A percentile compares a stretch with the other conserved stretches of the same genome.
Evolutionary conservation across 192 early-diverging fungal genomes (phyloP).

Genomic region (Entrophospora sp.): DNA sequence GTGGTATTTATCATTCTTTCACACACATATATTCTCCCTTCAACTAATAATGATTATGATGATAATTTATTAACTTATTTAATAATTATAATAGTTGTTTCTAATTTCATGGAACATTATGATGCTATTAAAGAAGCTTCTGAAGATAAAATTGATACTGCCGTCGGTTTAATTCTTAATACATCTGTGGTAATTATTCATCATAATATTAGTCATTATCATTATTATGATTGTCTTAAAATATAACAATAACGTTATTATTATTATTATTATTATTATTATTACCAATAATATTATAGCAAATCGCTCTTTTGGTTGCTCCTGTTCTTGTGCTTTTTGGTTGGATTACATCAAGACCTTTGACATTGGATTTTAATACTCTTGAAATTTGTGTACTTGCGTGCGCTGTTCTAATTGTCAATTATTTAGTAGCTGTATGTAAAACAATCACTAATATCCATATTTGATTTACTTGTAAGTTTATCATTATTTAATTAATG

Average conservation of each 20-base stretch:
- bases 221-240: neutral
- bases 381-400: slow-evolving; percentile 78
- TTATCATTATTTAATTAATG: no score
- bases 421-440: slow-evolving; percentile 63
- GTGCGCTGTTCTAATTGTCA: slow-evolving; percentile 66
- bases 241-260: no score
- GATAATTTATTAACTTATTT: no score
- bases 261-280: neutral
- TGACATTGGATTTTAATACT: slow-evolving; percentile 76
- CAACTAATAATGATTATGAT: no score
- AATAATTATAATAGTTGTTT: slow-evolving; percentile 10
- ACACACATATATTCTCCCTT: no score
- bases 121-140: slow-evolving; percentile 65
- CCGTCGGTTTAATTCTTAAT: slow-evolving; percentile 4
- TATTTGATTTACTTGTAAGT: no score
- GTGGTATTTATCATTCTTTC: slow-evolving; percentile 40
- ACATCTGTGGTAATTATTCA: slow-evolving; percentile 5
- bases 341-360: slow-evolving; percentile 69
- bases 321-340: slow-evolving; percentile 67
- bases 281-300: slow-evolving; percentile 23
- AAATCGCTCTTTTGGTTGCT: slow-evolving; percentile 78
- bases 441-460: no score
- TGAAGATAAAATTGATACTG: slow-evolving; percentile 73
- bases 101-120: slow-evolving; percentile 70
- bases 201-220: neutral